Evolutionary conservation across 2,329 filamentous ascomycete genomes (phyloP).

Genomic region (Colletotrichum viniferum): DNA sequence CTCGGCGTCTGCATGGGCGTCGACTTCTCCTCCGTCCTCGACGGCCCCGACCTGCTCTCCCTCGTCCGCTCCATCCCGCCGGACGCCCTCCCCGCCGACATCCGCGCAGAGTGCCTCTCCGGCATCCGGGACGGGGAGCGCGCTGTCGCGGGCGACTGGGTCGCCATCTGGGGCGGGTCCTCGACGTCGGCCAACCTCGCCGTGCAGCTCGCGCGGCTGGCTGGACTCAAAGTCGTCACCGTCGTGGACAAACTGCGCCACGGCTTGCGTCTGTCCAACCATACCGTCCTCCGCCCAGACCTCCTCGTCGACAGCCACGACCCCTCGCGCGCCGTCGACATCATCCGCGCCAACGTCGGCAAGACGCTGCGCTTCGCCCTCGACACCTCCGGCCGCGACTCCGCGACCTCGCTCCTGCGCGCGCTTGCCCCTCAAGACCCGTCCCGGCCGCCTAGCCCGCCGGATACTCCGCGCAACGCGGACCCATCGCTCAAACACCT

Average conservation of each 20-base stretch:
- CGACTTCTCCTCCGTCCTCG: conserved; percentile 57
- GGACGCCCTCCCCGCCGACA: conserved; percentile 61
- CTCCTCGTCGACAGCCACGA: conserved; percentile 73
- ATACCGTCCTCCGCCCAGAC: conserved; percentile 54
- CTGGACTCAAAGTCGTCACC: conserved; percentile 67
- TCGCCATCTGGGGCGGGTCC: conserved; percentile 78
- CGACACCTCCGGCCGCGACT: conserved; percentile 70
- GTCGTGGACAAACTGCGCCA: conserved; percentile 72
- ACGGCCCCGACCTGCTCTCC: conserved; percentile 63
- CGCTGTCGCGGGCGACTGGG: conserved; percentile 67
- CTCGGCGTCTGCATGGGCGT: conserved; percentile 74
- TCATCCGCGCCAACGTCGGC: conserved; percentile 64
- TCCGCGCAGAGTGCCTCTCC: conserved; percentile 65
- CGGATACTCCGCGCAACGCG: conserved; percentile 37
- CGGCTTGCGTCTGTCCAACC: conserved; percentile 59
- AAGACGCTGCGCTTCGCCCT: conserved; percentile 68
- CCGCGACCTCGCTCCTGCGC: conserved; percentile 61
- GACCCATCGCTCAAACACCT: conserved; percentile 55
- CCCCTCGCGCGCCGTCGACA: conserved; percentile 65
- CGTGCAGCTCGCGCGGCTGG: conserved; percentile 70
- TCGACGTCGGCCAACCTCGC: conserved; percentile 72
- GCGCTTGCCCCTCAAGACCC: conserved; percentile 43
- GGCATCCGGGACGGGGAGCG: conserved; percentile 57
- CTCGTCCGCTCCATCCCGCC: conserved; percentile 52
- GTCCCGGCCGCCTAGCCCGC: conserved; percentile 37